A percentile compares a stretch with the other conserved stretches of the same genome.
Conservation (phyloP, 257 asterid species). For the Solanum megistacrolobum region DNA sequence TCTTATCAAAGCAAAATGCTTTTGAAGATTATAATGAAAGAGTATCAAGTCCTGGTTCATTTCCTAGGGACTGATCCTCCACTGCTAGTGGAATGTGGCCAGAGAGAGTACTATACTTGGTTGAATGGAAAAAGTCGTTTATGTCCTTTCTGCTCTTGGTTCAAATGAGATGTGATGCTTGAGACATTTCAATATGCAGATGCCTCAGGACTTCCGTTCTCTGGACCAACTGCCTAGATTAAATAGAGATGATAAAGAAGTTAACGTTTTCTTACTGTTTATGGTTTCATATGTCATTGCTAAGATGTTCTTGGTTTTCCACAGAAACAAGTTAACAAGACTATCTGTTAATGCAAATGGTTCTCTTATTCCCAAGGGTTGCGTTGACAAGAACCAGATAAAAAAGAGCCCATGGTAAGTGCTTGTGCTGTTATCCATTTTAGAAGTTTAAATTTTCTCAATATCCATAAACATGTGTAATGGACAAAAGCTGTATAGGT, state of each 20-base stretch:
- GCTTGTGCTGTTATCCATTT: not conserved
- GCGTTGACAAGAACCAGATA: conserved; percentile 58
- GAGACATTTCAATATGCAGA: not conserved
- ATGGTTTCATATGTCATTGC: not conserved
- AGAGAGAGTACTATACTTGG: not conserved
- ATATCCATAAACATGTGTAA: not conserved
- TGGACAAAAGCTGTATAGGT: not conserved
- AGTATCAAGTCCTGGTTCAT: not conserved
- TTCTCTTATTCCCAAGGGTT: conserved; percentile 57
- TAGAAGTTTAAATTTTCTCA: not conserved
- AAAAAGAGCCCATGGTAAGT: conserved; percentile 75
- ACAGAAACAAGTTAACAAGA: conserved; percentile 70
- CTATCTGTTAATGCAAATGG: conserved; percentile 94
- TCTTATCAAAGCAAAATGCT: not conserved
- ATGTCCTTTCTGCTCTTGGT: not conserved
- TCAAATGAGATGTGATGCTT: not conserved
- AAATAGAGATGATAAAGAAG: not conserved
- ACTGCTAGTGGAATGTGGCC: not conserved
- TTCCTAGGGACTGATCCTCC: not conserved
- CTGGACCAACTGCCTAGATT: not conserved
- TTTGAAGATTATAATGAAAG: not conserved
- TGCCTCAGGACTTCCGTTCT: not conserved
- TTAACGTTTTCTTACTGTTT: not conserved
- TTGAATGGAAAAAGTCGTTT: not conserved
- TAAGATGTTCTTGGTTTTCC: conserved; percentile 1